Percentiles rank a stretch among this genome's conserved stretches.
Evolutionary conservation across 352 stramenopile species (phyloP).

Genomic region (Phytophthora sp.): DNA sequence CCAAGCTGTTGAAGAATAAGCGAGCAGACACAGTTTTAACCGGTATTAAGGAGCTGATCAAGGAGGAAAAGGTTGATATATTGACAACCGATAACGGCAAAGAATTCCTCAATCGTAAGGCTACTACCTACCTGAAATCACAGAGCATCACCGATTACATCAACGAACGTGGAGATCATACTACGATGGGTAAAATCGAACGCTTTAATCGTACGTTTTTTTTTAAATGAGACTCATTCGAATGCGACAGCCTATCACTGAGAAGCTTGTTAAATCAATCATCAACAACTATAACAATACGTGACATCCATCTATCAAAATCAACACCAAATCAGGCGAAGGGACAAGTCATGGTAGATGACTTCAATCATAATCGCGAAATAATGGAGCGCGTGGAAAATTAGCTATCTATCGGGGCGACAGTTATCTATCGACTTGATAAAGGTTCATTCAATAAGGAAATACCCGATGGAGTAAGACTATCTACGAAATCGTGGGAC

Average conservation of each 20-base stretch:
- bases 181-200: slow-evolving; percentile 7
- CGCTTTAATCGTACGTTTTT: slow-evolving; percentile 2
- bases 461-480: background rate
- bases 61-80: background rate
- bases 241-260: background rate
- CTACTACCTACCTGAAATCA: background rate
- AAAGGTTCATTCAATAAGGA: background rate
- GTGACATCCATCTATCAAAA: background rate
- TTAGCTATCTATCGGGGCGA: background rate
- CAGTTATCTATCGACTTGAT: background rate
- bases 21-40: background rate
- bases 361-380: background rate
- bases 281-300: background rate
- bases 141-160: background rate
- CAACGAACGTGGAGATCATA: background rate
- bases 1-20: background rate
- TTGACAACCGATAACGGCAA: background rate
- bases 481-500: background rate
- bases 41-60: background rate
- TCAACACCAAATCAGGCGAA: background rate
- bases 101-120: background rate
- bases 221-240: background rate
- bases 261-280: background rate
- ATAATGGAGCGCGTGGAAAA: background rate
- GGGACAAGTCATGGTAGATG: background rate